Percentiles rank a stretch among this genome's conserved stretches.
These are phyloP conservation scores for Dissoconium aciculare DNA, from an alignment of 2,329 filamentous ascomycete genomes.

Conservation along the genomic window DNA sequence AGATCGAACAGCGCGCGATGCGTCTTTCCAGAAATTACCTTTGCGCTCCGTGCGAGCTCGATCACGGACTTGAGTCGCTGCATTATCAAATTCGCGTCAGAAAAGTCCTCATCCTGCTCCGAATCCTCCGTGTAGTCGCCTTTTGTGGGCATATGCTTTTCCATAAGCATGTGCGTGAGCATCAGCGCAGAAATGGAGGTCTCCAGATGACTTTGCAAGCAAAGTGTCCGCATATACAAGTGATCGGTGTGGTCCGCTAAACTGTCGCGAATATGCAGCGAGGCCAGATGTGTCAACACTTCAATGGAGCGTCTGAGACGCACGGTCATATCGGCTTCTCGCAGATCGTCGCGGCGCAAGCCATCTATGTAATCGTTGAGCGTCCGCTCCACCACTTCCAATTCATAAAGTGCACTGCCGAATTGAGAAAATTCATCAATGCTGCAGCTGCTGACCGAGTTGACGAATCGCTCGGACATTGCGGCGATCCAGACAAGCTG, in stretches of 20 bases:
- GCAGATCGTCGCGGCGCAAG: conserved; percentile 68
- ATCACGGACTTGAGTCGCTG: conserved; percentile 58
- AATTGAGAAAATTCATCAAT: conserved; percentile 64
- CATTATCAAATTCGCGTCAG: conserved; percentile 42
- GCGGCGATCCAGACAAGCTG: conserved; percentile 71
- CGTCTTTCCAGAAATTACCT: conserved; percentile 68
- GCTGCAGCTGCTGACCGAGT: conserved; percentile 63
- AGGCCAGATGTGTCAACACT: conserved; percentile 71
- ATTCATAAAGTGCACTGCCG: conserved; percentile 66
- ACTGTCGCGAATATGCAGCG: conserved; percentile 58
- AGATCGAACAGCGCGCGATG: conserved; percentile 65
- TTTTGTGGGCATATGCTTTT: conserved; percentile 43
- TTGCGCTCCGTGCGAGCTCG: conserved; percentile 63
- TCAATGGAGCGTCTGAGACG: conserved; percentile 72
- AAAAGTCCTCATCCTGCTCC: conserved; percentile 42
- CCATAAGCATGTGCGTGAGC: conserved; percentile 50
- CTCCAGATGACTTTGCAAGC: conserved; percentile 72
- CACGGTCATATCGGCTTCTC: conserved; percentile 65
- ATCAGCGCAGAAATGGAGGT: conserved; percentile 55
- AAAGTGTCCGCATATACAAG: conserved; percentile 57
- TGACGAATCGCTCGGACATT: conserved; percentile 73
- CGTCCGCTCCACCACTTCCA: conserved; percentile 81
- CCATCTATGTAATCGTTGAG: conserved; percentile 80
- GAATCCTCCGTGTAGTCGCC: conserved; percentile 36
- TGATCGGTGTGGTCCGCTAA: conserved; percentile 64